A percentile compares a stretch with the other conserved stretches of the same genome.
phyloP scores from a whole-genome alignment of 148 eudicot genomes.

The Gaultheria prostrata region DNA sequence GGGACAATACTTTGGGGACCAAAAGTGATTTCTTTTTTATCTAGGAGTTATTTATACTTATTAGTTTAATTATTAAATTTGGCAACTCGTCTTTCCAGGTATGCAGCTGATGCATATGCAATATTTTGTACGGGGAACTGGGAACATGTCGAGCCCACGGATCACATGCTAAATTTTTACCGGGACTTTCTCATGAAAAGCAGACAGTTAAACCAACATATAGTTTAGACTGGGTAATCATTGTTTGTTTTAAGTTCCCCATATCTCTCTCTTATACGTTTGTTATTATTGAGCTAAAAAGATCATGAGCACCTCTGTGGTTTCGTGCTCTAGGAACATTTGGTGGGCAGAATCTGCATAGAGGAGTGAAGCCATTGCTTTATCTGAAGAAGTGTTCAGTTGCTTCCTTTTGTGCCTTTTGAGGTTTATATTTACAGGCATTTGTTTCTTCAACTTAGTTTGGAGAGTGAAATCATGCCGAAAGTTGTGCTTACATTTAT shows the following conservation, averaged over 20 bases:
- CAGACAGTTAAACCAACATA: neutral
- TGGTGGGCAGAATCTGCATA: neutral
- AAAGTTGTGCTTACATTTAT: neutral
- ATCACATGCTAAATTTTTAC: slow-evolving; percentile 66
- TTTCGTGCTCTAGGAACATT: neutral
- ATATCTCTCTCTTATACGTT: neutral
- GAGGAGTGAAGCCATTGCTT: neutral
- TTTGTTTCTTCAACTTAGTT: neutral
- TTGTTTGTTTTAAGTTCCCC: neutral
- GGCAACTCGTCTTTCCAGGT: slow-evolving; percentile 34
- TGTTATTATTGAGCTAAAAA: neutral
- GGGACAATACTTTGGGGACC: neutral
- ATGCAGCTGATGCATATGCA: slow-evolving; percentile 94
- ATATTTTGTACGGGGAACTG: slow-evolving; percentile 83
- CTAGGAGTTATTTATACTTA: neutral
- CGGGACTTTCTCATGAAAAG: slow-evolving; percentile 52
- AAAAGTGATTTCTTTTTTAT: neutral
- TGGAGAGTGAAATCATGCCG: neutral
- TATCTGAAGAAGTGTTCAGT: neutral
- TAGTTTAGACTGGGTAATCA: neutral
- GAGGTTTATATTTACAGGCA: neutral
- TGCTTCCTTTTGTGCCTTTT: neutral
- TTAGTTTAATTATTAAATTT: neutral
- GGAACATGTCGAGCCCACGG: slow-evolving; percentile 58
- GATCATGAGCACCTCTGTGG: neutral